These are phyloP conservation scores for Rhytidhysteron rufulum DNA, from an alignment of 2,329 filamentous ascomycete species.

Conservation along the genomic window DNA sequence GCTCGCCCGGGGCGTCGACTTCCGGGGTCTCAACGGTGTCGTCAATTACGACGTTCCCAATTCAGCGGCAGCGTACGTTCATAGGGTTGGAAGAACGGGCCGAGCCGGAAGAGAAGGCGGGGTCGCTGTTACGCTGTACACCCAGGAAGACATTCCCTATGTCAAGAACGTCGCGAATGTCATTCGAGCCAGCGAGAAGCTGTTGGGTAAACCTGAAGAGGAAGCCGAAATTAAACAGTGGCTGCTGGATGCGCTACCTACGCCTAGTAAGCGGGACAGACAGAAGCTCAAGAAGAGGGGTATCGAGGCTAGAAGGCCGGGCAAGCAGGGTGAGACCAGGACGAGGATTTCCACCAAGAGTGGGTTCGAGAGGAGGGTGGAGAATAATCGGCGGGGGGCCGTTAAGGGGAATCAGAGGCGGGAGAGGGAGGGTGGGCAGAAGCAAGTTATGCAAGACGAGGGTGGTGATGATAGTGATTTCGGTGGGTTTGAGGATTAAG, in stretches of 20 bases:
- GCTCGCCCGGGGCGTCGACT: constrained; percentile 87
- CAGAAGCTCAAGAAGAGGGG: constrained; percentile 3
- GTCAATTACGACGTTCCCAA: constrained; percentile 97
- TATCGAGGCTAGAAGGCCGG: constrained; percentile 41
- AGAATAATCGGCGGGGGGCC: constrained; percentile 62
- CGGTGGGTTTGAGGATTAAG: constrained; percentile 37
- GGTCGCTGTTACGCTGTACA: constrained; percentile 90
- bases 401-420: constrained; percentile 30
- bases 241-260: constrained; percentile 83
- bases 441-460: constrained; percentile 10
- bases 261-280: constrained; percentile 55
- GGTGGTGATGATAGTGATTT: constrained; percentile 32
- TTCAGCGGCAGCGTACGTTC: constrained; percentile 86
- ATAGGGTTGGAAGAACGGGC: constrained; percentile 87
- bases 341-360: constrained; percentile 84
- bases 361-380: constrained; percentile 66
- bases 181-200: constrained; percentile 76
- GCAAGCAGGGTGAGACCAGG: constrained; percentile 39
- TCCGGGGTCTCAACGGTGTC: constrained; percentile 90
- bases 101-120: constrained; percentile 83
- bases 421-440: constrained; percentile 15
- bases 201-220: constrained; percentile 43
- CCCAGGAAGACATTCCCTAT: constrained; percentile 86
- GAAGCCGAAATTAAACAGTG: constrained; percentile 58
- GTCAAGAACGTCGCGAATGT: constrained; percentile 92